phyloP scores from a whole-genome alignment of 164 flowering plant genomes.

The Dillenia suffruticosa region DNA sequence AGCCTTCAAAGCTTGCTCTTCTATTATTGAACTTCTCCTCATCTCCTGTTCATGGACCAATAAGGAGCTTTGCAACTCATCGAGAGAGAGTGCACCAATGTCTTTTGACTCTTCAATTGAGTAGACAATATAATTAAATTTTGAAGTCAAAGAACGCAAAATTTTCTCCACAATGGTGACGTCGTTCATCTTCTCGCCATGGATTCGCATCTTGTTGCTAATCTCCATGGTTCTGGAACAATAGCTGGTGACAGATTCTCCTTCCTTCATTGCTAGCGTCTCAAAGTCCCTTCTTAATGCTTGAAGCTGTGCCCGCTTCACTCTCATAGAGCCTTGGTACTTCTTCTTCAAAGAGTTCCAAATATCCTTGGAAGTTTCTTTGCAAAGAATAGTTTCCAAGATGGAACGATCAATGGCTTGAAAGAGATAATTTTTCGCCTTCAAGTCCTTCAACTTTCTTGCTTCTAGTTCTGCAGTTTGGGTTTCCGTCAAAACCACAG shows the following conservation, averaged over 20 bases:
- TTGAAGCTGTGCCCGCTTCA: constrained; percentile 20
- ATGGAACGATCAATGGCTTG: constrained; percentile 10
- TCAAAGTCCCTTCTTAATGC: constrained; percentile 7
- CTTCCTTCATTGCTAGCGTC: constrained; percentile 9
- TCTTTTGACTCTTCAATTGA: constrained; percentile 22
- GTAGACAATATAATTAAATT: constrained; percentile 17
- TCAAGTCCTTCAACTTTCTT: constrained; percentile 8
- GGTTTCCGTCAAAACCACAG: neutral
- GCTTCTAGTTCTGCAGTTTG: constrained; percentile 3
- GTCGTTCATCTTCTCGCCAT: constrained; percentile 17
- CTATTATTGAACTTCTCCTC: constrained; percentile 2
- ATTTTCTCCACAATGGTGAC: constrained; percentile 16
- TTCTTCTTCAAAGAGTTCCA: constrained; percentile 19
- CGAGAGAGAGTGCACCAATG: constrained; percentile 7
- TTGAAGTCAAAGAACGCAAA: constrained; percentile 11
- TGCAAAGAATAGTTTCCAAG: constrained; percentile 19
- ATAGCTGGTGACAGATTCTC: constrained; percentile 9
- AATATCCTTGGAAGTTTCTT: constrained; percentile 19
- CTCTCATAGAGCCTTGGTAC: constrained; percentile 12
- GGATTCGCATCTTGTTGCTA: constrained; percentile 6
- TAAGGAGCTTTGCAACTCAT: constrained; percentile 18
- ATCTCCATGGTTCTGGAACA: constrained; percentile 14
- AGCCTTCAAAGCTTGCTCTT: constrained; percentile 23
- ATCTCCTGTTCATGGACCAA: constrained; percentile 23
- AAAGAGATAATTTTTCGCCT: constrained; percentile 11